Evolutionary conservation across 768 basidiomycete genomes (phyloP), one percentile per base, ranked within the genome.

Genomic region (Boletus tylopilopsis): DNA sequence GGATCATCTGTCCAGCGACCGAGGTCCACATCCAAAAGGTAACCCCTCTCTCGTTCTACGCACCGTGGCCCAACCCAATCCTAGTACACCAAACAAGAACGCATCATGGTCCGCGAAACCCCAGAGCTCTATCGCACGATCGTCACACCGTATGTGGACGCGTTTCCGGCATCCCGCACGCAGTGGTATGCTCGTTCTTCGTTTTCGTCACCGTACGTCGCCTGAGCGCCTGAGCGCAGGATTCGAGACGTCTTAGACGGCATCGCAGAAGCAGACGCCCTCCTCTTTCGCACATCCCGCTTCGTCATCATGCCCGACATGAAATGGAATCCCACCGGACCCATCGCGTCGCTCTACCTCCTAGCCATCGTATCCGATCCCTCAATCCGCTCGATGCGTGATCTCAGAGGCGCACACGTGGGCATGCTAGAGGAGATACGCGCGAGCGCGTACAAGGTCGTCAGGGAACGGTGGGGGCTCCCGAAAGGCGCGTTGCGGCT

Each of bases 231-330:
- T n/a, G n/a, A n/a, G n/a, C n/a, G n/a, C n/a, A n/a, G n/a, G 94
- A 87, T 97, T 4, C 78, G 84, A 53, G 85, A 93, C 54, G 88
- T 98, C 45, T 74, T 97, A 5, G 75, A 74, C 0, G 90, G 93
- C 8, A 68, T 71, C 27, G 84, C 89, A 5, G 93, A 97, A 66
- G 76, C 78, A 19, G 78, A 85, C 15, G 82, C 85, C 38, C 67
- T 97, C 21, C 69, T 96, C 18, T 84, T 76, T 60, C 77, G 84
- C 2, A 77, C 75, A 12, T 66, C 78, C 0, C 73, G 77, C 6
- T 96, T 88, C 60, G 56, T 95, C 33, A 83, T 99, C 47, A 69
- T 96, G 0, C 95, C 95, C 0, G 95, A 99, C 69, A 87, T 96
- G 82, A 98, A 97, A 72, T 98, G 95, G 95, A 93, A 98, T 64